Evolutionary conservation across 108 stramenopile species (phyloP).

Genomic region (Nitzschia sp.): DNA sequence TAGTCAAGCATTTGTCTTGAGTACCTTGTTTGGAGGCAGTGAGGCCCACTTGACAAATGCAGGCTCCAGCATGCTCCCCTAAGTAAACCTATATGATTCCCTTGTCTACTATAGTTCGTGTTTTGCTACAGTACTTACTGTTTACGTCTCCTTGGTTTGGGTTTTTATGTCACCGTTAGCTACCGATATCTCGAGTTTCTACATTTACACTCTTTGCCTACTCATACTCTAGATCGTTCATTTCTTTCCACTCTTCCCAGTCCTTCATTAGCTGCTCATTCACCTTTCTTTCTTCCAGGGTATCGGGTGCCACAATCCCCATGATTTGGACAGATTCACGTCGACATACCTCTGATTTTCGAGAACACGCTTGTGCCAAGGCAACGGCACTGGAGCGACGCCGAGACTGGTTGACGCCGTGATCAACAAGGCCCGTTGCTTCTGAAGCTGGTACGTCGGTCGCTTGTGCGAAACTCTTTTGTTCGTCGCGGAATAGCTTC

Average conservation of each 20-base stretch:
- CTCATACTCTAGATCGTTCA: slow-evolving; percentile 5
- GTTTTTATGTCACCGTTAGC: too few relatives aligned
- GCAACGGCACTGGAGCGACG: slow-evolving; percentile 36
- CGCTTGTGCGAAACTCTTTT: background rate
- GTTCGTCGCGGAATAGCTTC: background rate
- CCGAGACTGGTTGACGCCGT: background rate
- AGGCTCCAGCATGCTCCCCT: too few relatives aligned
- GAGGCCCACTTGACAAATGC: slow-evolving; percentile 70
- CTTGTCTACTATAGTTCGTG: too few relatives aligned
- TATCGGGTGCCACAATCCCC: slow-evolving; percentile 25
- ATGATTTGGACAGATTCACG: slow-evolving; percentile 28
- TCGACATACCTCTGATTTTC: slow-evolving; percentile 27
- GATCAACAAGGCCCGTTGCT: slow-evolving; percentile 1
- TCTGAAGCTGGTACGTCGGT: background rate
- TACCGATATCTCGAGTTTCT: background rate
- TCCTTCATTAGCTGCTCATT: slow-evolving; percentile 5
- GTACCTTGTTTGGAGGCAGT: slow-evolving; percentile 83
- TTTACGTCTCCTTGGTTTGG: too few relatives aligned
- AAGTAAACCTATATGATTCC: too few relatives aligned
- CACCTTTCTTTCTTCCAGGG: slow-evolving; percentile 15
- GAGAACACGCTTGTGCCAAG: slow-evolving; percentile 28
- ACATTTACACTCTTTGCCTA: background rate
- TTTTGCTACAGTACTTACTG: too few relatives aligned
- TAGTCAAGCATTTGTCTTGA: slow-evolving; percentile 78
- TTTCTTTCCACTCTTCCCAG: slow-evolving; percentile 14